These are phyloP conservation scores for Scutellaria galericulata DNA, from an alignment of 257 asterid genomes.

Conservation along the genomic window DNA sequence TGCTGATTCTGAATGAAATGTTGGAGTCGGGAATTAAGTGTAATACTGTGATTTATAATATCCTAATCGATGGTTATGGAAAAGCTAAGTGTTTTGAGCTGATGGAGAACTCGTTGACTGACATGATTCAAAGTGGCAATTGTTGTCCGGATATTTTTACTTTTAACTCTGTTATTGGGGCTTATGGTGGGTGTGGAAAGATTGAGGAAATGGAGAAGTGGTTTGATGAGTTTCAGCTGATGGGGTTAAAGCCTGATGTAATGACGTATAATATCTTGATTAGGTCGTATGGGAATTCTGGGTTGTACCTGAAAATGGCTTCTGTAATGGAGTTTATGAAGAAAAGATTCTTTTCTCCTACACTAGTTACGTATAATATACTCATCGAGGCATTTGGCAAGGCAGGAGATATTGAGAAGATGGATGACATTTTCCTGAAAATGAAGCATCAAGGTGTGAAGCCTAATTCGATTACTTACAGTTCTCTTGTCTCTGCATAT, in stretches of 20 bases:
- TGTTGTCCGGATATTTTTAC: slow-evolving; percentile 76
- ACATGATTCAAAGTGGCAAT: slow-evolving; percentile 66
- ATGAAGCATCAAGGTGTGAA: slow-evolving; percentile 88
- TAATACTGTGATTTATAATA: slow-evolving; percentile 63
- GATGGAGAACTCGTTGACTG: slow-evolving; percentile 69
- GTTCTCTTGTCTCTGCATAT: slow-evolving; percentile 76
- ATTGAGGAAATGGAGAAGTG: slow-evolving; percentile 83
- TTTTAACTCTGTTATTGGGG: slow-evolving; percentile 77
- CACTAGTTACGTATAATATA: slow-evolving; percentile 74
- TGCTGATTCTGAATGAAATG: slow-evolving; percentile 64
- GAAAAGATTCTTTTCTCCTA: slow-evolving; percentile 75
- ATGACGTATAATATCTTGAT: slow-evolving; percentile 77
- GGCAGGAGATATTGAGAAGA: slow-evolving; percentile 63
- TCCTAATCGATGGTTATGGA: slow-evolving; percentile 85
- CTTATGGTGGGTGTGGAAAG: slow-evolving; percentile 69
- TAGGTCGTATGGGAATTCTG: slow-evolving; percentile 67
- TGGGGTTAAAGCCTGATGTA: slow-evolving; percentile 81
- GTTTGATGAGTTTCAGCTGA: slow-evolving; percentile 84
- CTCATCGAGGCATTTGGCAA: slow-evolving; percentile 80
- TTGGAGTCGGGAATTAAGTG: slow-evolving; percentile 61
- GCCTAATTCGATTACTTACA: slow-evolving; percentile 83
- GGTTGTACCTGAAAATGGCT: slow-evolving; percentile 65
- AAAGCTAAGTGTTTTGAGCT: slow-evolving; percentile 66
- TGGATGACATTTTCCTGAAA: slow-evolving; percentile 78
- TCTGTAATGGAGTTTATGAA: slow-evolving; percentile 72